Evolutionary conservation across 2,329 filamentous ascomycete species (phyloP).

Genomic region (Exophiala phaeomuriformis): DNA sequence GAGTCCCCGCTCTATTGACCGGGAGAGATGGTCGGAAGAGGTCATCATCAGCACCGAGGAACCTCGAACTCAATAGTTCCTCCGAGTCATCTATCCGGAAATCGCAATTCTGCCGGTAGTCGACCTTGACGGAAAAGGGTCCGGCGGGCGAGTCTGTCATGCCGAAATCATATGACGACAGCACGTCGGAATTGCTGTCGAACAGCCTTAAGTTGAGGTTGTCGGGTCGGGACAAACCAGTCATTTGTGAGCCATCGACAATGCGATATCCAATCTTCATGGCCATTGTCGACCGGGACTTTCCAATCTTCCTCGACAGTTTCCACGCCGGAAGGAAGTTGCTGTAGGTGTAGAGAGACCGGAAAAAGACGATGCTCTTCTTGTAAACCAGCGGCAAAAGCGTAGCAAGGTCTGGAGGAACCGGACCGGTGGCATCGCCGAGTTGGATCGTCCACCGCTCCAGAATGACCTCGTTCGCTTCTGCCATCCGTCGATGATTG

Average conservation of each 20-base stretch:
- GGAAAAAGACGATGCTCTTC: conserved; percentile 89
- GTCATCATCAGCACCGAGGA: conserved; percentile 84
- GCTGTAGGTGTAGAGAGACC: conserved; percentile 75
- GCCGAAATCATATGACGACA: conserved; percentile 72
- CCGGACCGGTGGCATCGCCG: conserved; percentile 49
- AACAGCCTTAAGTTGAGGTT: conserved; percentile 64
- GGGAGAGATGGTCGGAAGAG: conserved; percentile 74
- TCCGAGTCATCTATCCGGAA: conserved; percentile 91
- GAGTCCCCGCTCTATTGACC: conserved; percentile 37
- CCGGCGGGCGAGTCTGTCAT: conserved; percentile 82
- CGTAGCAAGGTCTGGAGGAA: conserved; percentile 44
- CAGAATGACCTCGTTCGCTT: conserved; percentile 65
- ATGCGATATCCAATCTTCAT: conserved; percentile 78
- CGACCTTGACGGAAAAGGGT: conserved; percentile 70
- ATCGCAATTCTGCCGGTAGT: conserved; percentile 80
- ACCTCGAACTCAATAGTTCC: conserved; percentile 80
- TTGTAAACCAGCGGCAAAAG: conserved; percentile 87
- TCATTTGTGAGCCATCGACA: conserved; percentile 49
- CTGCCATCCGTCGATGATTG: conserved; percentile 31
- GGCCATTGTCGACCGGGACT: conserved; percentile 55
- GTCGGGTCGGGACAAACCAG: conserved; percentile 53
- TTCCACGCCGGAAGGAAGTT: conserved; percentile 81
- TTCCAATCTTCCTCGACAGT: conserved; percentile 67
- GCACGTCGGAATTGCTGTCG: conserved; percentile 55
- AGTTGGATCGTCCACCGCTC: conserved; percentile 88